These are phyloP conservation scores for Spergularia bocconei DNA, from an alignment of 148 eudicot species.

Conservation along the genomic window DNA sequence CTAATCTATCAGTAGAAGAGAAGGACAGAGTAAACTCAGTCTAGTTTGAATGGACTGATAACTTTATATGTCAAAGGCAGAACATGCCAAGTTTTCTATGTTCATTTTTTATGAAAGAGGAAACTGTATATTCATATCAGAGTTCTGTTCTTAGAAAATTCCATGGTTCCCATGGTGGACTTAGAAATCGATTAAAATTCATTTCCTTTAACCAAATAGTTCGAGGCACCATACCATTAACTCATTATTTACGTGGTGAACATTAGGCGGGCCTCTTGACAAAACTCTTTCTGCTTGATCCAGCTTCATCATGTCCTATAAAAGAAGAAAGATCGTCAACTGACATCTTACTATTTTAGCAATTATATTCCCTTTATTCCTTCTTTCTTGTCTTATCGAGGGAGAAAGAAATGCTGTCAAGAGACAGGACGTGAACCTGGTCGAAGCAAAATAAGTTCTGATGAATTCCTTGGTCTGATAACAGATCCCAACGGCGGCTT, in stretches of 20 bases:
- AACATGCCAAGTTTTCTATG: too few relatives aligned
- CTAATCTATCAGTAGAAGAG: too few relatives aligned
- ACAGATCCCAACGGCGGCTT: constrained; percentile 80
- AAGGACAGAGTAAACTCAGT: too few relatives aligned
- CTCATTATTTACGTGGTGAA: constrained; percentile 83
- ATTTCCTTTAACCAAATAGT: not conserved
- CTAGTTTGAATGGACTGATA: too few relatives aligned
- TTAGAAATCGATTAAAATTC: not conserved
- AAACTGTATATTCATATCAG: not conserved
- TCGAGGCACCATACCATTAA: constrained; percentile 46
- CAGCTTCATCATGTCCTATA: constrained; percentile 91
- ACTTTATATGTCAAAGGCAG: too few relatives aligned
- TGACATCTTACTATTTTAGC: not conserved
- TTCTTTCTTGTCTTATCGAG: not conserved
- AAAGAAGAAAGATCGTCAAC: not conserved
- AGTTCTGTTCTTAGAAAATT: not conserved
- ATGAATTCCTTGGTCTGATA: constrained; percentile 54
- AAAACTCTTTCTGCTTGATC: constrained; percentile 65
- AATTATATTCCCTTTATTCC: not conserved
- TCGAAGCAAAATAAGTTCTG: constrained; percentile 59
- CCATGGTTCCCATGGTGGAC: not conserved
- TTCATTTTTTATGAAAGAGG: too few relatives aligned
- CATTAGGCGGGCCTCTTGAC: constrained; percentile 60
- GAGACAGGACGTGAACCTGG: constrained; percentile 46
- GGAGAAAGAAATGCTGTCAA: not conserved